Evolutionary conservation across 1,284 basidiomycete species (phyloP).

Genomic region (Sphaerobolus stellatus): DNA sequence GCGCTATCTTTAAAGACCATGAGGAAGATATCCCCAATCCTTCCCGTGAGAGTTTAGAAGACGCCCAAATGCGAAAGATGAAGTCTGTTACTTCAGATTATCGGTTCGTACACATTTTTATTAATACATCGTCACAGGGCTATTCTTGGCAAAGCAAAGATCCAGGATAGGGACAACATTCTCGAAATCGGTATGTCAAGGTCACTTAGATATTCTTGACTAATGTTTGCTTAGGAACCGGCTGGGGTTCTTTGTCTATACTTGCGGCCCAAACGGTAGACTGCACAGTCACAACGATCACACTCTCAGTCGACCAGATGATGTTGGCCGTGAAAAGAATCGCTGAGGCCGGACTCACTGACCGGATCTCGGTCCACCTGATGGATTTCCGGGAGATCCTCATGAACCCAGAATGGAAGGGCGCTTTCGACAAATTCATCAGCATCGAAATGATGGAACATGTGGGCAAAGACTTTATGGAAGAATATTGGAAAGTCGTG

Average conservation of each 20-base stretch:
- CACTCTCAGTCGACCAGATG: constrained; percentile 72
- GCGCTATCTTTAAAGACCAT: constrained; percentile 72
- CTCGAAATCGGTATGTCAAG: constrained; percentile 68
- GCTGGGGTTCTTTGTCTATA: constrained; percentile 79
- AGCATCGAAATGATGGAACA: constrained; percentile 83
- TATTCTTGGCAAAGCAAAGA: constrained; percentile 53
- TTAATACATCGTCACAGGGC: constrained; percentile 80
- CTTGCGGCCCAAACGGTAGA: constrained; percentile 50
- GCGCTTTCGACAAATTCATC: constrained; percentile 67
- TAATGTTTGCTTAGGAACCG: no score
- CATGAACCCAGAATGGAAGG: constrained; percentile 63
- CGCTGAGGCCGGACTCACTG: constrained; percentile 45
- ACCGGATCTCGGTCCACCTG: constrained; percentile 66
- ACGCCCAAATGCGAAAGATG: background rate
- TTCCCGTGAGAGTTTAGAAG: no score
- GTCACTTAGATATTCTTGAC: background rate
- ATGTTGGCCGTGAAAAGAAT: constrained; percentile 62
- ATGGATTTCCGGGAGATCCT: constrained; percentile 76
- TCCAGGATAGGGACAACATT: constrained; percentile 59
- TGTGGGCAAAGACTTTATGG: constrained; percentile 67
- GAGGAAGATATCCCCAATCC: constrained; percentile 60
- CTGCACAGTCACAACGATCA: constrained; percentile 72
- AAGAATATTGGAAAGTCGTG: constrained; percentile 64
- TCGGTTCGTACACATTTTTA: constrained; percentile 58
- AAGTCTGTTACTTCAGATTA: background rate